phyloP scores from a whole-genome alignment of 2,329 filamentous ascomycete species.

The Geoglossum cookeanum region DNA sequence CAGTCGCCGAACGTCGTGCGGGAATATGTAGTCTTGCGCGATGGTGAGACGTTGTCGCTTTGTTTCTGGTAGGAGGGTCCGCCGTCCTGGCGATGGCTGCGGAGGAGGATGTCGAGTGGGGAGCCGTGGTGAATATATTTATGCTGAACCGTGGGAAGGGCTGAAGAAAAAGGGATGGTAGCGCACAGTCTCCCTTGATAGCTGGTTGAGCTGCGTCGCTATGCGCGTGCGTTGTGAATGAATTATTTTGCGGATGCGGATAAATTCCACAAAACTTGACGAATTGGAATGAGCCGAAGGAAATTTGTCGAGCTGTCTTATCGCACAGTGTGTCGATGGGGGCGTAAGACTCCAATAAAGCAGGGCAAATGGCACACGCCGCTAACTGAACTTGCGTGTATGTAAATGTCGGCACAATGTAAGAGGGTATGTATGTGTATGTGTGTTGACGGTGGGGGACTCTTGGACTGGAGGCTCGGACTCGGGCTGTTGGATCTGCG shows the following conservation, averaged over 20 bases:
- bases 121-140: neutral
- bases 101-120: neutral
- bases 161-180: neutral
- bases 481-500: neutral
- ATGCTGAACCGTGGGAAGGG: neutral
- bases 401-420: neutral
- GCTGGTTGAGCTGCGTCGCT: neutral
- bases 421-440: neutral
- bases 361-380: neutral
- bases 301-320: neutral
- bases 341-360: neutral
- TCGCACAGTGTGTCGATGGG: neutral
- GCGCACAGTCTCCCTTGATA: neutral
- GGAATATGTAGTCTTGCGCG: neutral
- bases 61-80: neutral
- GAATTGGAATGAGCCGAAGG: neutral
- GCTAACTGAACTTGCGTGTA: neutral
- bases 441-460: neutral
- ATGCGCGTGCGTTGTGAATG: neutral
- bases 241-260: neutral
- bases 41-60: neutral
- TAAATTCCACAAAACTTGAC: neutral
- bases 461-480: neutral
- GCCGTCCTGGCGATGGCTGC: neutral
- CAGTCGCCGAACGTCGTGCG: neutral